phyloP scores from a whole-genome alignment of 2,329 filamentous ascomycete species.

The Cladosporium sp. region DNA sequence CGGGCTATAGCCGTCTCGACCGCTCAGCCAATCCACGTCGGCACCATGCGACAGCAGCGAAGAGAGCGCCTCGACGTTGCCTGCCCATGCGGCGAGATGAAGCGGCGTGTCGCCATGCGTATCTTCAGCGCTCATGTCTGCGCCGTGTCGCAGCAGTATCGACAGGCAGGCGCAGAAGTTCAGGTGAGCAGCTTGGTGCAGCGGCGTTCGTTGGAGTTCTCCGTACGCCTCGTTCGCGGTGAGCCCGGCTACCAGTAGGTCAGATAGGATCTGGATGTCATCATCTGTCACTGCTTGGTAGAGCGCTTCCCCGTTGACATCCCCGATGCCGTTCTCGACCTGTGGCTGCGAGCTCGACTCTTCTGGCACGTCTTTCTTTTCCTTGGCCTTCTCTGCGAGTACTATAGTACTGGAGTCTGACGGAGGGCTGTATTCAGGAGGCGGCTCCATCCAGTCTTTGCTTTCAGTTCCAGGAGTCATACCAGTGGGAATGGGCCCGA shows the following conservation, averaged over 20 bases:
- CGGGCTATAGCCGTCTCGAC: slow-evolving; percentile 27
- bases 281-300: slow-evolving; percentile 23
- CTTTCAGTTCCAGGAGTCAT: slow-evolving; percentile 22
- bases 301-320: slow-evolving; percentile 18
- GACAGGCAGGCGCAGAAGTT: slow-evolving; percentile 21
- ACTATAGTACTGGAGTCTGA: slow-evolving; percentile 5
- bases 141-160: slow-evolving; percentile 21
- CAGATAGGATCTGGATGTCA: slow-evolving; percentile 16
- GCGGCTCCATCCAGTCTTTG: slow-evolving; percentile 26
- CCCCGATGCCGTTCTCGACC: slow-evolving; percentile 12
- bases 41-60: slow-evolving; percentile 22
- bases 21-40: slow-evolving; percentile 26
- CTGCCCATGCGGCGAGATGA: slow-evolving; percentile 27
- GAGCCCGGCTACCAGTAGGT: slow-evolving; percentile 17
- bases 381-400: slow-evolving; percentile 16
- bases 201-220: slow-evolving; percentile 24
- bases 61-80: slow-evolving; percentile 24
- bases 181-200: slow-evolving; percentile 27
- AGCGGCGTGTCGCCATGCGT: slow-evolving; percentile 27
- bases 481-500: slow-evolving; percentile 15
- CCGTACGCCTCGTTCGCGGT: slow-evolving; percentile 17
- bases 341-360: slow-evolving; percentile 11
- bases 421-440: slow-evolving; percentile 26
- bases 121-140: slow-evolving; percentile 22
- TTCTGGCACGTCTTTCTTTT: slow-evolving; percentile 11